phyloP scores from a whole-genome alignment of 768 basidiomycete species.

The Chalciporus piperatus region DNA sequence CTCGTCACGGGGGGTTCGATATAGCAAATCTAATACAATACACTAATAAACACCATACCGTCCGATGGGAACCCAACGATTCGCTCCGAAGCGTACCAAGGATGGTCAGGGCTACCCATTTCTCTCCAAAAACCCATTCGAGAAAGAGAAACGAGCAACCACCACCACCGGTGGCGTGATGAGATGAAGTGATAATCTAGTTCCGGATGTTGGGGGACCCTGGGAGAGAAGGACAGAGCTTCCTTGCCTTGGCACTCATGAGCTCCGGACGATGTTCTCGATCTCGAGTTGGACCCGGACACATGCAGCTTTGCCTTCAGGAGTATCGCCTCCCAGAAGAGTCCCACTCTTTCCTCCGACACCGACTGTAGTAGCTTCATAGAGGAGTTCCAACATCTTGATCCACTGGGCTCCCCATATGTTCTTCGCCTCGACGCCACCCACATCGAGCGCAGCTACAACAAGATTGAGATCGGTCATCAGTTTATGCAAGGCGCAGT shows the following conservation, averaged over 20 bases:
- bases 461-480: constrained; percentile 13
- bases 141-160: constrained; percentile 3
- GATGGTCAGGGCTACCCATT: no score
- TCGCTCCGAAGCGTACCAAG: no score
- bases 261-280: constrained; percentile 52
- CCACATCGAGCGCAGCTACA: constrained; percentile 70
- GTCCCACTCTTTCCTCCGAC: constrained; percentile 34
- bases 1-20: no score
- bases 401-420: constrained; percentile 81
- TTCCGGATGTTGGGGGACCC: no score
- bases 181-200: not conserved
- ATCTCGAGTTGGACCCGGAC: constrained; percentile 63
- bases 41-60: no score
- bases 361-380: constrained; percentile 60
- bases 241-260: constrained; percentile 6
- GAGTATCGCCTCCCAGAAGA: constrained; percentile 56
- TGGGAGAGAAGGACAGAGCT: not conserved
- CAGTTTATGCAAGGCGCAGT: not conserved
- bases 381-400: constrained; percentile 64
- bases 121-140: no score
- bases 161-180: constrained; percentile 18
- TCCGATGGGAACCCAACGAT: no score
- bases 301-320: constrained; percentile 63
- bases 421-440: constrained; percentile 55
- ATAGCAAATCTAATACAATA: no score